These are phyloP conservation scores for Candolleomyces efflorescens DNA, from an alignment of 768 basidiomycete genomes.

Conservation along the genomic window DNA sequence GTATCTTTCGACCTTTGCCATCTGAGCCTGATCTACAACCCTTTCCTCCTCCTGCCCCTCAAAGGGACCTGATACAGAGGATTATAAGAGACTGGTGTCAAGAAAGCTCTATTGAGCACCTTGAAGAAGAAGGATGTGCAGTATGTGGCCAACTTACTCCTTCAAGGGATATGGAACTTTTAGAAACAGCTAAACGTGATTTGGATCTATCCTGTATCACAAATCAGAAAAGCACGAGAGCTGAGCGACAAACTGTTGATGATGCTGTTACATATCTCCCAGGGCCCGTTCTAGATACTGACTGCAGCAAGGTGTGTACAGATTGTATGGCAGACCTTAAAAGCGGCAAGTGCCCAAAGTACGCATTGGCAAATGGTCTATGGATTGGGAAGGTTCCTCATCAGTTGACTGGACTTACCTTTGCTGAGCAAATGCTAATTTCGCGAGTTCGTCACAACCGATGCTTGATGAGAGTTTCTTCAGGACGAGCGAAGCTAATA, in stretches of 20 bases:
- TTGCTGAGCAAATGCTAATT: background rate
- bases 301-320: background rate
- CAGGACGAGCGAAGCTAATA: background rate
- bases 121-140: background rate
- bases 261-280: too few species aligned
- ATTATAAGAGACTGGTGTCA: too few species aligned
- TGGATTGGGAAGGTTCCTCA: background rate
- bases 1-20: too few species aligned
- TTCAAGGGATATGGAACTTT: background rate
- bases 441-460: background rate
- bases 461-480: background rate
- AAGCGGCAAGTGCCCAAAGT: background rate
- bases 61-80: too few species aligned
- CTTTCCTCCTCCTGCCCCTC: too few species aligned
- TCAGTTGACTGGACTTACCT: background rate
- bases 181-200: background rate
- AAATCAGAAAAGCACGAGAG: background rate
- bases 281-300: background rate
- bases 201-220: background rate
- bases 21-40: too few species aligned
- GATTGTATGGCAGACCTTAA: background rate
- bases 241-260: too few species aligned
- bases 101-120: background rate
- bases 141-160: background rate
- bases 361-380: background rate